phyloP scores from a whole-genome alignment of 1,284 basidiomycete genomes.

The Agaricales sp. region DNA sequence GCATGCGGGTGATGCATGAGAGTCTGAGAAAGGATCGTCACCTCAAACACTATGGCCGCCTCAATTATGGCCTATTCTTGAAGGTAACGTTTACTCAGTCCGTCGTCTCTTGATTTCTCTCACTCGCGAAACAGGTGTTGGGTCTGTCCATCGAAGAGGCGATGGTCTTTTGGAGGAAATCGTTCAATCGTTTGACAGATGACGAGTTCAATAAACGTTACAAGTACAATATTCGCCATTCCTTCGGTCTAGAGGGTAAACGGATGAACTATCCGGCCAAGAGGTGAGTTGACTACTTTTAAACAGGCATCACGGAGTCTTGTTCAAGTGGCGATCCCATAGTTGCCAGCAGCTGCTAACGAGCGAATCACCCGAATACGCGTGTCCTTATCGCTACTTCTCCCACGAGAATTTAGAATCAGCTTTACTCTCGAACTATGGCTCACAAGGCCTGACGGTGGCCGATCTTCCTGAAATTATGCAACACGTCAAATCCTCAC shows the following conservation, averaged over 20 bases:
- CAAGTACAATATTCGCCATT: slow-evolving; percentile 95
- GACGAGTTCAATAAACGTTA: slow-evolving; percentile 99
- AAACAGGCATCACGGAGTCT: background rate
- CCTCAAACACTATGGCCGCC: slow-evolving; percentile 85
- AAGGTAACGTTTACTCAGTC: slow-evolving; percentile 52
- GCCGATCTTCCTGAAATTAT: slow-evolving; percentile 83
- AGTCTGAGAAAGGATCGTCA: slow-evolving; percentile 73
- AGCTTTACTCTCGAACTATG: slow-evolving; percentile 69
- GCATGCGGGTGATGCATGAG: slow-evolving; percentile 90
- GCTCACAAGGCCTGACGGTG: slow-evolving; percentile 48
- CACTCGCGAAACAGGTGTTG: slow-evolving; percentile 50
- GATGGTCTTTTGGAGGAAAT: slow-evolving; percentile 86
- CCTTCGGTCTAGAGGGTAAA: slow-evolving; percentile 90
- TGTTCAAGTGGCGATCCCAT: slow-evolving; percentile 10
- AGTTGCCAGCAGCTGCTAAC: slow-evolving; percentile 91
- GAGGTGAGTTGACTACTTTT: slow-evolving; percentile 45
- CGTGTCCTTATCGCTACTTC: slow-evolving; percentile 95
- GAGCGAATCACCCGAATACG: slow-evolving; percentile 71
- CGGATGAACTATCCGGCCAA: slow-evolving; percentile 92
- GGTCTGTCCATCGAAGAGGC: slow-evolving; percentile 95
- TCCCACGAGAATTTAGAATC: slow-evolving; percentile 76
- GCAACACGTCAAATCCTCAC: slow-evolving; percentile 68
- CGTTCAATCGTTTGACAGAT: slow-evolving; percentile 72
- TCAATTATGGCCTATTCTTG: slow-evolving; percentile 92
- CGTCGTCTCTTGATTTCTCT: background rate